Evolutionary conservation across 805 yeast genomes (phyloP).

Genomic region (Monosporozyma servazzii): DNA sequence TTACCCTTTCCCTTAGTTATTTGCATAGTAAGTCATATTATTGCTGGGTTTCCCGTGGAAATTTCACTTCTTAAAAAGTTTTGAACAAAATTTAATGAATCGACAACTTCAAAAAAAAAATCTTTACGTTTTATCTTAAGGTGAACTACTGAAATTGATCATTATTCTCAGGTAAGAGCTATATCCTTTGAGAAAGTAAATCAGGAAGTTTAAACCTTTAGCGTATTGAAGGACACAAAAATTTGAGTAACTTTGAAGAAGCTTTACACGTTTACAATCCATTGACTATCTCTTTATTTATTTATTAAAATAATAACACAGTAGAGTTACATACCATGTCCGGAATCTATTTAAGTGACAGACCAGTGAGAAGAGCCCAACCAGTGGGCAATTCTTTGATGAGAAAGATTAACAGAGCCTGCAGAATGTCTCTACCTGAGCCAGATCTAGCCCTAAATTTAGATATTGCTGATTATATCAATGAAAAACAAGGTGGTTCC

Average conservation of each 20-base stretch:
- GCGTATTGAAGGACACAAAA: background rate
- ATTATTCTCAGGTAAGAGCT: background rate
- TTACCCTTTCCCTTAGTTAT: too few relatives aligned
- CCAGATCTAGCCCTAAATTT: slow-evolving; percentile 84
- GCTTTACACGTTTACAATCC: background rate
- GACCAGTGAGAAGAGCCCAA: slow-evolving; percentile 27
- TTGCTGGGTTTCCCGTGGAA: too few relatives aligned
- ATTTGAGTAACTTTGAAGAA: background rate
- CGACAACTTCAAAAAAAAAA: too few relatives aligned
- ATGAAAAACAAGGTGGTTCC: slow-evolving; percentile 80
- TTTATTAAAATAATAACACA: background rate
- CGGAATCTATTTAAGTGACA: slow-evolving; percentile 28
- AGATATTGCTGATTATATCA: slow-evolving; percentile 88
- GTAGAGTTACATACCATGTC: slow-evolving; percentile 12
- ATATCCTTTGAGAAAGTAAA: too few relatives aligned
- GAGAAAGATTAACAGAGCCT: slow-evolving; percentile 60
- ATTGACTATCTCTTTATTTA: background rate
- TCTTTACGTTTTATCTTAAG: too few relatives aligned
- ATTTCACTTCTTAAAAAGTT: too few relatives aligned
- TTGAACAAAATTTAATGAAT: too few relatives aligned
- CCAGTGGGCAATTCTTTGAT: slow-evolving; percentile 28
- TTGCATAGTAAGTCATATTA: too few relatives aligned
- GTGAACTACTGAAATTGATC: too few relatives aligned
- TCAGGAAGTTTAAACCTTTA: background rate
- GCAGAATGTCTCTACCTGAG: slow-evolving; percentile 70